Base-by-base conservation (phyloP, 345 rosid species). In the Trapa bicornis region DNA sequence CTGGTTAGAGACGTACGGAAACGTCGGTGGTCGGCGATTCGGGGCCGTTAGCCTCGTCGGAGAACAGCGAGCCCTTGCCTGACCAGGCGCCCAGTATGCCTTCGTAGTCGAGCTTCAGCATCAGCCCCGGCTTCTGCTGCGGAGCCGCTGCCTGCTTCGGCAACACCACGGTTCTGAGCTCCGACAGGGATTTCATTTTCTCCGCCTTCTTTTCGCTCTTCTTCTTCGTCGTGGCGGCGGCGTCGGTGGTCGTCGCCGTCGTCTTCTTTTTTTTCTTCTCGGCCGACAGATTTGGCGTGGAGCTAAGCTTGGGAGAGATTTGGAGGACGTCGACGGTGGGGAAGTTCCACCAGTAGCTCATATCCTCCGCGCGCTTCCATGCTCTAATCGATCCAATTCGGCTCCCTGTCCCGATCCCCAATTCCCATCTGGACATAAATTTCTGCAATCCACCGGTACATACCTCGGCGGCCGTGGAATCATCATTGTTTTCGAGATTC, bases 81-180 rank as follows among this genome's bases (percentile, higher is more conserved):
- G 91, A 84, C 99, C 97, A 94, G 32, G 86, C 89, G 5, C 74
- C 82, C 65, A 85, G 68, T 37, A 94, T 85, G 60, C 79, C 82
- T 35, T 94, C 86, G 83, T 87, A 91, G 37, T 94, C 73, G 45
- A 94, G 68, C 78, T 87, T 91, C 75, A 94, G 68, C 64, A 80
- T 61, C 75, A 84, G 73, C 65, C 87, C 80, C 1, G 75, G 43
- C 41, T 47, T 80, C 65, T n/a, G 42, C 38, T 80, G 67, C 47
- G 69, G 60, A 38, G 9, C 68, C 32, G 70, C 52, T 17, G 71
- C 74, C 74, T 80, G 82, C 61, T 65, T 77, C 2, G 73, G 66
- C 67, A 45, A 33, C 50, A 4, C 65, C 38, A 4, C 63, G 45
- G 48, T 47, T 39, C 69, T 79, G 83, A n/a, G 17, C 33, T 37